These are phyloP conservation scores for Hirsutella rhossiliensis DNA, from an alignment of 2,329 filamentous ascomycete genomes.

Conservation along the genomic window DNA sequence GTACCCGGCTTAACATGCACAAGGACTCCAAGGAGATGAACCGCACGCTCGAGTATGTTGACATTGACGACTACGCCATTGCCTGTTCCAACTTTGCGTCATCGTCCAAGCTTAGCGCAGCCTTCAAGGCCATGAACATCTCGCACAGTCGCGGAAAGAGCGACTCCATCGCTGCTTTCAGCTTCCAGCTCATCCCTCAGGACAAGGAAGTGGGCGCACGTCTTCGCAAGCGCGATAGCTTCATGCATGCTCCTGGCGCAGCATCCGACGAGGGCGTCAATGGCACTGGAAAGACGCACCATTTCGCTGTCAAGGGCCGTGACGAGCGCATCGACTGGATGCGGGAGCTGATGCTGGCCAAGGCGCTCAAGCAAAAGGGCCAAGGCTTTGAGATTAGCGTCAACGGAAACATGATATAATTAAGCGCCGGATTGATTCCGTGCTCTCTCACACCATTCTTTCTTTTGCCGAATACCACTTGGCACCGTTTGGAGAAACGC, in stretches of 20 bases:
- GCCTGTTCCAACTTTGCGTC: conserved; percentile 69
- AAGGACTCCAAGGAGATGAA: conserved; percentile 41
- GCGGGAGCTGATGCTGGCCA: conserved; percentile 83
- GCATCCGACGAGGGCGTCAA: conserved; percentile 35
- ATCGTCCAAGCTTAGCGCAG: conserved; percentile 70
- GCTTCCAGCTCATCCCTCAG: conserved; percentile 75
- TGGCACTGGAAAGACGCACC: conserved; percentile 70
- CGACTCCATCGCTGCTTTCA: conserved; percentile 56
- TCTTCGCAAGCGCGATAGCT: conserved; percentile 42
- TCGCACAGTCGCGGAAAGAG: conserved; percentile 40
- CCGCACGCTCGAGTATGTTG: conserved; percentile 63
- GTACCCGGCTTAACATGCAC: conserved; percentile 65
- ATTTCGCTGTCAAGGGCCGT: conserved; percentile 79
- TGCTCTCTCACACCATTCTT: conserved; percentile 1
- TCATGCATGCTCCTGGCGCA: conserved; percentile 19
- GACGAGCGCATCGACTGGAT: conserved; percentile 97
- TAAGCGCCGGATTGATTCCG: background rate
- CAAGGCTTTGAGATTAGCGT: conserved; percentile 74
- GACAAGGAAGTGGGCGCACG: conserved; percentile 38
- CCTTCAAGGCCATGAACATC: conserved; percentile 70
- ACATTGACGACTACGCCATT: conserved; percentile 82
- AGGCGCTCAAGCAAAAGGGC: conserved; percentile 73
- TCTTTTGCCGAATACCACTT: too few relatives aligned
- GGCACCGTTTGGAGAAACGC: background rate
- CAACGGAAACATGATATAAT: conserved; percentile 69